phyloP scores from a whole-genome alignment of 164 flowering plant species.

The Liriodendron chinense region DNA sequence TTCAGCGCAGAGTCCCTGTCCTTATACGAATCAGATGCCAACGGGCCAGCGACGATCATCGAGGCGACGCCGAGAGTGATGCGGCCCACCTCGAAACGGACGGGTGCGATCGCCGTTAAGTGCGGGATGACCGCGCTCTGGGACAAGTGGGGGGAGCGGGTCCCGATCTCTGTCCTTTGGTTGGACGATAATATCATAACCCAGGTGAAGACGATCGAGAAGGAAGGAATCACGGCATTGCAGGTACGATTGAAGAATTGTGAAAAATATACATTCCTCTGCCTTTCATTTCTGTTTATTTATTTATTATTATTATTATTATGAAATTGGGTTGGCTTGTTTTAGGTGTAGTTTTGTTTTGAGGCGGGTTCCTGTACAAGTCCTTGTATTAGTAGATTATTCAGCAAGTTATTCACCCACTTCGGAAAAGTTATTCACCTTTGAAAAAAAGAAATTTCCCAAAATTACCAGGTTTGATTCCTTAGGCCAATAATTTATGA shows the following conservation, averaged over 20 bases:
- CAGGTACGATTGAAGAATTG: conserved; percentile 48
- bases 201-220: conserved; percentile 85
- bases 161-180: conserved; percentile 80
- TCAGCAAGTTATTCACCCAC: no score
- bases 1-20: conserved; percentile 31
- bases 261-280: background rate
- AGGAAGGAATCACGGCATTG: conserved; percentile 73
- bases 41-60: conserved; percentile 26
- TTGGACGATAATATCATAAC: conserved; percentile 84
- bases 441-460: no score
- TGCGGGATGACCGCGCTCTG: conserved; percentile 92
- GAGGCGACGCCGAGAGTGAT: conserved; percentile 52
- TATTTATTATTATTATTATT: no score
- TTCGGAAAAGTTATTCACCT: no score
- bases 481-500: no score
- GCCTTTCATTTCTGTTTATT: background rate
- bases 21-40: conserved; percentile 9
- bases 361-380: no score
- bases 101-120: conserved; percentile 81
- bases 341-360: no score
- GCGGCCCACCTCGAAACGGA: conserved; percentile 64
- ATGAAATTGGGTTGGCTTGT: no score
- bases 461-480: no score
- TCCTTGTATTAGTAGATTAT: no score
- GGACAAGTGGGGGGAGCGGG: conserved; percentile 94